Conservation (phyloP, 2,329 filamentous ascomycete species). For the Chrysosphaeria jannelii region DNA sequence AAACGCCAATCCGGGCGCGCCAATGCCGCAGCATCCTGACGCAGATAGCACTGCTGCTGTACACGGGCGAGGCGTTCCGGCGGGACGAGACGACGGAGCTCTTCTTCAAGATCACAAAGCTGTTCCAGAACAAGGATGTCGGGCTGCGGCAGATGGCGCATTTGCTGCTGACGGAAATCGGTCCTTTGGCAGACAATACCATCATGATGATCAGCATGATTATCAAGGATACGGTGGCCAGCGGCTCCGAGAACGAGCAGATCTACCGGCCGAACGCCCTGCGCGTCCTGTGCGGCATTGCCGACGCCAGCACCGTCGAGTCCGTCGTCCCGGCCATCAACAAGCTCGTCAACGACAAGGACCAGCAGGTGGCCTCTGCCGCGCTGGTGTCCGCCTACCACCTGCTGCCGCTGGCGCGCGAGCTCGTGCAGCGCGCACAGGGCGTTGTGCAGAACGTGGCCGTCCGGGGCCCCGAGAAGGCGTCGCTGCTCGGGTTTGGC, state of each 20-base stretch:
- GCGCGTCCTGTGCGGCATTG: slow-evolving; percentile 79
- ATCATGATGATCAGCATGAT: slow-evolving; percentile 99
- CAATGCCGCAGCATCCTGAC: slow-evolving; percentile 93
- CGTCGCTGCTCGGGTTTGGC: slow-evolving; percentile 65
- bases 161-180: slow-evolving; percentile 90
- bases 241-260: slow-evolving; percentile 55
- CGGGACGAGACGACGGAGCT: slow-evolving; percentile 91
- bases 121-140: slow-evolving; percentile 98
- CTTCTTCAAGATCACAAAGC: slow-evolving; percentile 96
- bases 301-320: slow-evolving; percentile 85
- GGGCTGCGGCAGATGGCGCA: slow-evolving; percentile 97
- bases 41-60: slow-evolving; percentile 86
- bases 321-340: slow-evolving; percentile 97
- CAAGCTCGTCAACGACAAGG: slow-evolving; percentile 97
- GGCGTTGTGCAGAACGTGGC: slow-evolving; percentile 95
- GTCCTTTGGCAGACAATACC: slow-evolving; percentile 84
- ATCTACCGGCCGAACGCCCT: slow-evolving; percentile 92
- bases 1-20: slow-evolving; percentile 82
- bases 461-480: slow-evolving; percentile 55
- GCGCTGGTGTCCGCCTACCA: slow-evolving; percentile 94
- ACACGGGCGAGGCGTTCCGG: slow-evolving; percentile 90
- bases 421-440: slow-evolving; percentile 92
- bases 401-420: slow-evolving; percentile 78
- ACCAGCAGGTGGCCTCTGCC: slow-evolving; percentile 83
- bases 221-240: slow-evolving; percentile 96